These are phyloP conservation scores for Elaeis guineensis DNA, from an alignment of 176 grass and related monocot species.

Conservation along the genomic window DNA sequence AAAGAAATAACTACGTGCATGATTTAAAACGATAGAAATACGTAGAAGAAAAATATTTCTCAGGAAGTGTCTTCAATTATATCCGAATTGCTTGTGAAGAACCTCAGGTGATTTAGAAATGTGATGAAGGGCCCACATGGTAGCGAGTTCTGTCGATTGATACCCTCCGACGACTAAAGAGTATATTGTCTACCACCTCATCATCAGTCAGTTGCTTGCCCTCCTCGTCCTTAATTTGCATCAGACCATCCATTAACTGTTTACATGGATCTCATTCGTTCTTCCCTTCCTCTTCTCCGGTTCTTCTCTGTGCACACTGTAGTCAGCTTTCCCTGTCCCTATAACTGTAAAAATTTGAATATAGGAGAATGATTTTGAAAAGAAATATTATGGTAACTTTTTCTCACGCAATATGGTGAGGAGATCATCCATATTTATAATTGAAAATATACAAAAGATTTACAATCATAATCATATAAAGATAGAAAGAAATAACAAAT, in stretches of 20 bases:
- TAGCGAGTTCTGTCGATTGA: slow-evolving; percentile 20
- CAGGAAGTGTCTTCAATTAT: not conserved
- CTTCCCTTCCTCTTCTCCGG: slow-evolving; percentile 12
- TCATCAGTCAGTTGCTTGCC: slow-evolving; percentile 22
- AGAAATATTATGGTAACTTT: too few relatives aligned
- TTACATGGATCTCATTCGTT: not conserved
- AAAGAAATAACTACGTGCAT: too few relatives aligned
- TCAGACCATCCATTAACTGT: slow-evolving; percentile 20
- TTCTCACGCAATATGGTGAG: too few relatives aligned
- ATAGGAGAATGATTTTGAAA: too few relatives aligned
- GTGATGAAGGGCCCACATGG: slow-evolving; percentile 36
- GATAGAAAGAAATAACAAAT: too few relatives aligned
- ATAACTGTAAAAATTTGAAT: too few relatives aligned
- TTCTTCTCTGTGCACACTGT: slow-evolving; percentile 20
- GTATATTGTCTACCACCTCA: slow-evolving; percentile 29
- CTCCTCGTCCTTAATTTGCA: slow-evolving; percentile 21
- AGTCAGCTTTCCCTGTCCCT: slow-evolving; percentile 19
- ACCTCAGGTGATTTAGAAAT: slow-evolving; percentile 15
- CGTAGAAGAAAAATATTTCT: too few relatives aligned
- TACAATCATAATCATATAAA: too few relatives aligned
- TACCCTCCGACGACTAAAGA: slow-evolving; percentile 18
- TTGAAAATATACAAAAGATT: too few relatives aligned
- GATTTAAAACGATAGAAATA: too few relatives aligned
- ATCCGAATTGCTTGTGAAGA: slow-evolving; percentile 28
- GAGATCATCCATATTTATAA: too few relatives aligned